Evolutionary conservation across 495 filamentous ascomycete genomes (phyloP).

Genomic region (Penicillium riverlandense): DNA sequence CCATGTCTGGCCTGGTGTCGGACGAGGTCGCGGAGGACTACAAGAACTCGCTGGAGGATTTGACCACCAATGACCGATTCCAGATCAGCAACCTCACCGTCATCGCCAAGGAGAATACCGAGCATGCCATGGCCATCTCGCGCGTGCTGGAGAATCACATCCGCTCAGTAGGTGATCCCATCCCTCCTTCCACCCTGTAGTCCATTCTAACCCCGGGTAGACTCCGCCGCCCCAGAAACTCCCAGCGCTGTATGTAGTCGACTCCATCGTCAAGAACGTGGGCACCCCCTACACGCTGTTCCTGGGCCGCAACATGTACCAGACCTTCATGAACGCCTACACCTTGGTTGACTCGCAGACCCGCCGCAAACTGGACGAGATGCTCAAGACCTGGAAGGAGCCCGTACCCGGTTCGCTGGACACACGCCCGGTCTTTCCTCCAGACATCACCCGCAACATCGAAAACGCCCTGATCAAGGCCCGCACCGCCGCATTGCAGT

Average conservation of each 20-base stretch:
- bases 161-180: constrained; percentile 64
- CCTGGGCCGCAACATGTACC: constrained; percentile 82
- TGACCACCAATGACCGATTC: constrained; percentile 78
- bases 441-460: constrained; percentile 77
- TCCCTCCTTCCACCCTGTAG: constrained; percentile 8
- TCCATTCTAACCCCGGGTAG: constrained; percentile 48
- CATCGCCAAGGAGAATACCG: constrained; percentile 93
- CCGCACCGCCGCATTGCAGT: constrained; percentile 64
- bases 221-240: constrained; percentile 78
- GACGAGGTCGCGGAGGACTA: constrained; percentile 95
- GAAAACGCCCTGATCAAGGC: constrained; percentile 90
- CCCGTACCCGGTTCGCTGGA: constrained; percentile 88
- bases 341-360: constrained; percentile 72
- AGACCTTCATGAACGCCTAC: constrained; percentile 95
- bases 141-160: constrained; percentile 87
- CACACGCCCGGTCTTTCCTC: constrained; percentile 78
- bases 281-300: constrained; percentile 95
- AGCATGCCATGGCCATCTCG: constrained; percentile 87
- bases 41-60: constrained; percentile 82
- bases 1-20: constrained; percentile 67
- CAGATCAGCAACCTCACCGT: constrained; percentile 94
- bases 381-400: constrained; percentile 98
- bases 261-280: constrained; percentile 98
- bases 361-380: constrained; percentile 88
- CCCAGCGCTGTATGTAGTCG: constrained; percentile 93